These are phyloP conservation scores for Colletotrichum cuscutae DNA, from an alignment of 2,329 filamentous ascomycete genomes.

Conservation along the genomic window DNA sequence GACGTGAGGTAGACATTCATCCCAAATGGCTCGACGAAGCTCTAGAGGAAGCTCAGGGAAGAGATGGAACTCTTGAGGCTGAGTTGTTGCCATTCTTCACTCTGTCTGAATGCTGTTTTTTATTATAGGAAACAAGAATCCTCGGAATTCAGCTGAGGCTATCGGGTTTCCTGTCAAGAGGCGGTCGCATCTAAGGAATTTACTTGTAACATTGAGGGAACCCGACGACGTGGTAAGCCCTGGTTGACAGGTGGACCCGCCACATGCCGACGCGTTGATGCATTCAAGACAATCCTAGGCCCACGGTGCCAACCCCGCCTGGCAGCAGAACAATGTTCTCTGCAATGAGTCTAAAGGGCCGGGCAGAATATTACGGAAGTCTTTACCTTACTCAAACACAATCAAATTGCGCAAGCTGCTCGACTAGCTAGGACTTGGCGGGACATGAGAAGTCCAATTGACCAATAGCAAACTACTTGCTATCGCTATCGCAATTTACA, in stretches of 20 bases:
- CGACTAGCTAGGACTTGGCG: conserved; percentile 8
- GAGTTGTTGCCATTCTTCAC: not conserved
- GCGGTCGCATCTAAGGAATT: not conserved
- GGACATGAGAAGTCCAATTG: not conserved
- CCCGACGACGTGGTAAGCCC: not conserved
- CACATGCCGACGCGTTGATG: not conserved
- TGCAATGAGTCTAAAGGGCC: not conserved
- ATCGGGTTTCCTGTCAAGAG: not conserved
- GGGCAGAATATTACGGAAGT: not conserved
- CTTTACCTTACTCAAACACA: not conserved
- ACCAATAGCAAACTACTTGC: not conserved
- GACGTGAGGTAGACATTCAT: not conserved
- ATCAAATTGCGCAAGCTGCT: not conserved
- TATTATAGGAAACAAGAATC: not conserved
- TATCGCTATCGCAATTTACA: conserved; percentile 14
- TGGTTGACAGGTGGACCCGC: not conserved
- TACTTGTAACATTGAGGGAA: not conserved
- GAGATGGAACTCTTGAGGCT: not conserved
- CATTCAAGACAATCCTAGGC: not conserved
- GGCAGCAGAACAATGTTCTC: not conserved
- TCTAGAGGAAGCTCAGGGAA: not conserved
- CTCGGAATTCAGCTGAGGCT: too few relatives aligned
- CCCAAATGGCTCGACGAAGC: not conserved
- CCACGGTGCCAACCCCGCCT: not conserved
- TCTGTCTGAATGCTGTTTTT: not conserved